Percentiles rank a stretch among this genome's conserved stretches.
Evolutionary conservation across 2,329 filamentous ascomycete species (phyloP).

Genomic region (Neofusicoccum ribis): DNA sequence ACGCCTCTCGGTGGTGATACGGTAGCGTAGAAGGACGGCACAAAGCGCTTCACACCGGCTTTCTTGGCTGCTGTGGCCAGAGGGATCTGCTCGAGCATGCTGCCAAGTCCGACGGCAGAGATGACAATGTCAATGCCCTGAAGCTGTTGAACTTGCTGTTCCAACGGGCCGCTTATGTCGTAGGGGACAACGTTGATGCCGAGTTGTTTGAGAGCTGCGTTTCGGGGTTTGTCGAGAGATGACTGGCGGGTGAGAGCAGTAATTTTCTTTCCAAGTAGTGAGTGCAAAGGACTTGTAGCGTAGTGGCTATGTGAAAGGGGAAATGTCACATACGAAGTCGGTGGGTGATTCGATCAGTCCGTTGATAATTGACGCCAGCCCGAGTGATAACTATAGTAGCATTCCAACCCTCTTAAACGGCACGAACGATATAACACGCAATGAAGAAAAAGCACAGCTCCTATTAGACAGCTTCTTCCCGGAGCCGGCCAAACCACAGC

Average conservation of each 20-base stretch:
- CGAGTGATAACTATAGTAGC: too few relatives aligned
- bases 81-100: conserved; percentile 26
- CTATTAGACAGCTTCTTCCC: too few relatives aligned
- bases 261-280: neutral
- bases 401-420: too few relatives aligned
- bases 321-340: neutral
- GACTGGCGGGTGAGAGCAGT: neutral
- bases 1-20: conserved; percentile 46
- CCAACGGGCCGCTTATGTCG: conserved; percentile 46
- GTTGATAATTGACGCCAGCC: too few relatives aligned
- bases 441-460: too few relatives aligned
- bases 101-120: conserved; percentile 25
- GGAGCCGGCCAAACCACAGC: too few relatives aligned
- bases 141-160: conserved; percentile 47
- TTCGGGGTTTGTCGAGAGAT: neutral
- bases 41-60: conserved; percentile 34
- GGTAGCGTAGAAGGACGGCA: conserved; percentile 36
- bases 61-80: conserved; percentile 31
- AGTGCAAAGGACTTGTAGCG: neutral
- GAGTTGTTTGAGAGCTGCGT: neutral
- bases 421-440: too few relatives aligned
- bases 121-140: conserved; percentile 38
- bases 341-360: conserved; percentile 33
- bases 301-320: neutral
- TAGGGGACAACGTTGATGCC: conserved; percentile 47